Evolutionary conservation across 1,139 yeast genomes (phyloP), one percentile per base, ranked within the genome.

Genomic region (Sugiyamaella novakii): DNA sequence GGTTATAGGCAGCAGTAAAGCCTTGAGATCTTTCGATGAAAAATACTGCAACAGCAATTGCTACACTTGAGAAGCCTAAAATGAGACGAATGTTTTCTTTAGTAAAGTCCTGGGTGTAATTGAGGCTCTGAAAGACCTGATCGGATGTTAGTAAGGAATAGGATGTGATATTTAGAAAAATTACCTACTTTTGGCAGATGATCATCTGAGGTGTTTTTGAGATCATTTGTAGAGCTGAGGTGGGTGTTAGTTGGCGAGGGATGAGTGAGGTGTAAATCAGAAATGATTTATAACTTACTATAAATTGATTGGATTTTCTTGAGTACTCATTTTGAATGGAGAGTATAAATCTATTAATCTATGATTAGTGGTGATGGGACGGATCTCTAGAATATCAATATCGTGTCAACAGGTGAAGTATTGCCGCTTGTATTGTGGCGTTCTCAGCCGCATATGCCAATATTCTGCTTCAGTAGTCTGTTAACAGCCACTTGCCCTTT

Each of bases 1-100:
- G 69, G 17, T 57, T 47, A 41, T 70, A 62, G 2, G 74, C 73
- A 3, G 71, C 71, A 6, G 64, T 61, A 56, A 76, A 75, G 54
- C 81, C 72, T 52, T 73, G 71, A 55, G 80, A 78, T 68, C 84
- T 84, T 65, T 91, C 97, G 37, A 81, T 65, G 51, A 75, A 73
- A 62, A 79, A 88, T 50, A 88, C 78, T 4, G 72, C 65, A 1
- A 78, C 96, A 1, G 95, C 87, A 14, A 83, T 69, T 1, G 73
- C 69, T 7, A 86, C 91, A 2, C 88, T 79, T 10, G 75, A 56
- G 59, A 81, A 83, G 0, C 96, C 96, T 38, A 89, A 66, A 0
- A 76, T 81, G 41, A 91, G 72, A 59, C 85, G 83, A 22, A 77
- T 68, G 62, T 89, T 95, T 43, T 73, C 73, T 30, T 82, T 64